Conservation (phyloP, 2,329 filamentous ascomycete species). For the Aureobasidium musti region DNA sequence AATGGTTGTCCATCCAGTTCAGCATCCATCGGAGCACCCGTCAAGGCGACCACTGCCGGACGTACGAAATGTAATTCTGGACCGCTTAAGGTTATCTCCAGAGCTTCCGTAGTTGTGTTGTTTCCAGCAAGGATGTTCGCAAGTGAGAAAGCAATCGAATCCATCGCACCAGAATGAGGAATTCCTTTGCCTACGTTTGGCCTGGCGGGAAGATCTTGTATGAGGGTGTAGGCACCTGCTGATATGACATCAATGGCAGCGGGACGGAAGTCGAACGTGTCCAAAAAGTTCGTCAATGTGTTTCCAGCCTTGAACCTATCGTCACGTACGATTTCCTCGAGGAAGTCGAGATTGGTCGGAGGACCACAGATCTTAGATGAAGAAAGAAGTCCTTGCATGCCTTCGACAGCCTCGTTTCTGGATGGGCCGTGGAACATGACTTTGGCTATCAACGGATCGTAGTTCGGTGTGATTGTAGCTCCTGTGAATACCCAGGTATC, state of each 20-base stretch:
- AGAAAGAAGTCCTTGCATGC: constrained; percentile 49
- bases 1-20: constrained; percentile 53
- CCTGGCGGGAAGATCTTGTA: constrained; percentile 62
- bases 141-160: constrained; percentile 58
- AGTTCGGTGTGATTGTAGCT: constrained; percentile 58
- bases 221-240: constrained; percentile 58
- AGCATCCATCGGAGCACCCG: constrained; percentile 57
- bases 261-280: constrained; percentile 53
- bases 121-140: constrained; percentile 65
- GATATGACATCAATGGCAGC: constrained; percentile 59
- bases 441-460: constrained; percentile 61
- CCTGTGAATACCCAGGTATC: constrained; percentile 66
- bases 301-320: constrained; percentile 51
- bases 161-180: constrained; percentile 63
- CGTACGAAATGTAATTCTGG: constrained; percentile 60
- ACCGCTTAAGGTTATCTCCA: constrained; percentile 63
- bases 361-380: constrained; percentile 55
- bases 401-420: constrained; percentile 48
- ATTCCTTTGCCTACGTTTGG: constrained; percentile 60
- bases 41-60: constrained; percentile 58
- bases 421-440: constrained; percentile 57
- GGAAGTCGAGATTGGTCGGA: constrained; percentile 60
- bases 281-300: constrained; percentile 60
- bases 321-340: constrained; percentile 54
- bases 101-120: constrained; percentile 49